A percentile compares a stretch with the other conserved stretches of the same genome.
Conservation (phyloP, 2,329 filamentous ascomycete species). For the Didymella pinodella region DNA sequence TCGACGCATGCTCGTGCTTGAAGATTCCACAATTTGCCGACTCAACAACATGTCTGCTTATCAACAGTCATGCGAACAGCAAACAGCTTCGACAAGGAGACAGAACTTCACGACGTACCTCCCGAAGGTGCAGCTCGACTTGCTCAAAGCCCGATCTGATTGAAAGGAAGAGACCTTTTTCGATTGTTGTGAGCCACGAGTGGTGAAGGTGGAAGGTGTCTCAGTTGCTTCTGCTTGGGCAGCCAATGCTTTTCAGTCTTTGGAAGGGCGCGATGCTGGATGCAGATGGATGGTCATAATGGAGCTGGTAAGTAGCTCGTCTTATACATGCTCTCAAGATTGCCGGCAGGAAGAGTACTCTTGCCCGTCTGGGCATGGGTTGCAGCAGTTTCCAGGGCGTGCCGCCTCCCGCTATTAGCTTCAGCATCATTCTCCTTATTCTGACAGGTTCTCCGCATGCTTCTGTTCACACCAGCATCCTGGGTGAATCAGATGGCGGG, state of each 20-base stretch:
- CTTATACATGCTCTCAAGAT: constrained; percentile 45
- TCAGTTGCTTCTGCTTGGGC: constrained; percentile 32
- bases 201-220: constrained; percentile 33
- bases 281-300: constrained; percentile 33
- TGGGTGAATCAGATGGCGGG: constrained; percentile 39
- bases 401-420: constrained; percentile 46
- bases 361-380: constrained; percentile 44
- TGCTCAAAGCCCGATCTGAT: constrained; percentile 19
- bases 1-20: constrained; percentile 20
- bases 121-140: constrained; percentile 2
- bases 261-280: constrained; percentile 38
- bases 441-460: constrained; percentile 33
- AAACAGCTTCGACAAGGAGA: not conserved
- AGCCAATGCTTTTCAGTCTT: constrained; percentile 40
- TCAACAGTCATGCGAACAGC: not conserved
- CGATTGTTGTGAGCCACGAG: constrained; percentile 32
- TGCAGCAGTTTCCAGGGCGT: constrained; percentile 44
- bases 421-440: constrained; percentile 43
- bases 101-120: constrained; percentile 30
- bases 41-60: constrained; percentile 22
- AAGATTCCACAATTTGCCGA: not conserved
- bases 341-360: constrained; percentile 29
- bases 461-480: constrained; percentile 35
- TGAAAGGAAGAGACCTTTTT: constrained; percentile 16
- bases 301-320: constrained; percentile 39